A percentile compares a stretch with the other conserved stretches of the same genome.
Evolutionary conservation across 208 protist genomes (phyloP).

Genomic region (Porcisia deanei): DNA sequence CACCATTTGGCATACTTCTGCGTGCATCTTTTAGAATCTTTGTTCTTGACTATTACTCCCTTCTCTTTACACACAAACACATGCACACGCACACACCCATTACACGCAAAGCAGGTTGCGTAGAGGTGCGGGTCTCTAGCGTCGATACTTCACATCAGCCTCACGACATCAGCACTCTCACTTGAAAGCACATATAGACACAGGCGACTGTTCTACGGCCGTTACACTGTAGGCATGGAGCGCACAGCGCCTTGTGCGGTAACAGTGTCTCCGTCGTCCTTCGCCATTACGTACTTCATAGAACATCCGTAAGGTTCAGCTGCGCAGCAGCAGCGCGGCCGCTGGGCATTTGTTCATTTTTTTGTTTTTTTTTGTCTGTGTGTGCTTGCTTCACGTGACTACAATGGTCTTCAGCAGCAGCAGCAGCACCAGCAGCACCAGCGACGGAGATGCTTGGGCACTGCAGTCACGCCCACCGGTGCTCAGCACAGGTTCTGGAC

Average conservation of each 20-base stretch:
- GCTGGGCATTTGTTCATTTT: not conserved
- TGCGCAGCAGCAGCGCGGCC: not conserved
- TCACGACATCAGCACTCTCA: not conserved
- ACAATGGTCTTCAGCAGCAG: conserved; percentile 10
- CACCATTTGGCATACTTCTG: not conserved
- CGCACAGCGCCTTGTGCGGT: not conserved
- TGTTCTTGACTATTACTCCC: not conserved
- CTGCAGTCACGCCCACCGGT: conserved; percentile 5
- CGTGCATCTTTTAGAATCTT: not conserved
- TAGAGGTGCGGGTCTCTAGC: not conserved
- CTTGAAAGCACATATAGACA: not conserved
- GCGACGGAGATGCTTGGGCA: conserved; percentile 49
- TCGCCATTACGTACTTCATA: not conserved
- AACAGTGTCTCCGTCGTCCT: not conserved
- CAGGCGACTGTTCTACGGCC: not conserved
- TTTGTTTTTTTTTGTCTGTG: not conserved
- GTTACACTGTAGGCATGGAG: not conserved
- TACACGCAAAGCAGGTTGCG: not conserved
- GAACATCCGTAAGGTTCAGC: not conserved
- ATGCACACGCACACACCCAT: not conserved
- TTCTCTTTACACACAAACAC: not conserved
- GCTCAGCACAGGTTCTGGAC: conserved; percentile 8
- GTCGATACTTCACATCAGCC: not conserved
- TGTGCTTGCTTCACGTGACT: not conserved
- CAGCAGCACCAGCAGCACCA: conserved; percentile 43